Evolutionary conservation across 2,329 filamentous ascomycete species (phyloP), one percentile per base, ranked within the genome.

Genomic region (Alternaria postmessia): DNA sequence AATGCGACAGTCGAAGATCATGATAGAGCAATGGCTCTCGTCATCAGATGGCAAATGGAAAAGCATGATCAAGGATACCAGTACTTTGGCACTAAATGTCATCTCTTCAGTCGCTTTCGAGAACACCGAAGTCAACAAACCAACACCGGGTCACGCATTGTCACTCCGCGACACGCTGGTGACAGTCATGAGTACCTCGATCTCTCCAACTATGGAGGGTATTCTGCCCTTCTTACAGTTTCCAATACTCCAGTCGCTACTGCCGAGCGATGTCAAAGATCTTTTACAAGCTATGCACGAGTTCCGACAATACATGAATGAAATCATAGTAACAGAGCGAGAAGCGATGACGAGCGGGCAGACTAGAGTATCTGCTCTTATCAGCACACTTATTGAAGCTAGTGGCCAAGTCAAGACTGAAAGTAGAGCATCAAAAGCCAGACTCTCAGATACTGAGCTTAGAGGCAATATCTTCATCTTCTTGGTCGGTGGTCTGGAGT

Each of bases 1-100:
- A 1, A 80, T 89, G 58, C 75, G 79, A 38, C 90, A 93, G 79
- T 85, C 89, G 0, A 22, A 59, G 6, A 41, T 51, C 5, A 62
- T 75, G 54, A 54, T 69, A 9, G 34, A 43, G 1, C 54, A 62
- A 8, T 75, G 70, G 72, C 49, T 66, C 8, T 62, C 57, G 38
- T 67, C n/a, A 43, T 67, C 44, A 73, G 70, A 70, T 32, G 62
- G 51, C n/a, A 64, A 61, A 3, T 57, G 75, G 2, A 42, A 59
- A 8, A 67, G 28, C 5, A 65, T 74, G 12, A 63, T 73, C 8
- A 67, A 76, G 7, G 78, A 81, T 51, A 72, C 73, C 3, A 67
- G 74, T 24, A 74, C 75, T 11, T 51, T 80, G 4, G 74, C 78
- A 1, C 63, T 81, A 38, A 76, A 80, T 47, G 74, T 81, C 6